Conservation (phyloP, 352 stramenopile genomes). For the Pythium vanterpoolii region DNA sequence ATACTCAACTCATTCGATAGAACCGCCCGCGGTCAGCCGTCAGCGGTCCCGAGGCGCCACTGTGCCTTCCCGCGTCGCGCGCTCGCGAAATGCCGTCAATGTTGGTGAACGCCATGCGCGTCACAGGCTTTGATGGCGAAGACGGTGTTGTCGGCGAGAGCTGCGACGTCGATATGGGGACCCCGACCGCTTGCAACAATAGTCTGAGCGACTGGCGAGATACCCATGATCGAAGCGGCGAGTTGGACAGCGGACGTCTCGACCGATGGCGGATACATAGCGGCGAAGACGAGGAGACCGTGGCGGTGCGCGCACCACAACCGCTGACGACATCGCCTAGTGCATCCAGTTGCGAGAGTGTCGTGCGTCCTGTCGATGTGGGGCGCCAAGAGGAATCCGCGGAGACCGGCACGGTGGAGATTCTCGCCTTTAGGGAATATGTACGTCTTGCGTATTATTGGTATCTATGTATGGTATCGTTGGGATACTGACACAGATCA, state of each 20-base stretch:
- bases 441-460: constrained; percentile 26
- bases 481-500: background rate
- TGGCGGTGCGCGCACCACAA: background rate
- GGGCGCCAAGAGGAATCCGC: background rate
- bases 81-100: background rate
- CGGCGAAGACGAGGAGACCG: background rate
- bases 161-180: constrained; percentile 21
- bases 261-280: background rate
- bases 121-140: background rate
- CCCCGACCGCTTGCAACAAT: background rate
- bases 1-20: no score
- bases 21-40: no score
- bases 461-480: background rate
- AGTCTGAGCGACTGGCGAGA: constrained; percentile 8
- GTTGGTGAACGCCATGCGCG: constrained; percentile 9
- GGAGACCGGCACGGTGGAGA: constrained; percentile 16
- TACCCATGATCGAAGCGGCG: background rate
- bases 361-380: background rate
- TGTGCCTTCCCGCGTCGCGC: no score
- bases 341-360: background rate
- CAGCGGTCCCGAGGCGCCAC: no score
- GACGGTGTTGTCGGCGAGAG: constrained; percentile 8
- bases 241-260: background rate
- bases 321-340: background rate
- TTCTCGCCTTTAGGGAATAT: constrained; percentile 62